Base-by-base conservation (phyloP, 176 grass and related monocot species). In the Aegilops umbellulata region DNA sequence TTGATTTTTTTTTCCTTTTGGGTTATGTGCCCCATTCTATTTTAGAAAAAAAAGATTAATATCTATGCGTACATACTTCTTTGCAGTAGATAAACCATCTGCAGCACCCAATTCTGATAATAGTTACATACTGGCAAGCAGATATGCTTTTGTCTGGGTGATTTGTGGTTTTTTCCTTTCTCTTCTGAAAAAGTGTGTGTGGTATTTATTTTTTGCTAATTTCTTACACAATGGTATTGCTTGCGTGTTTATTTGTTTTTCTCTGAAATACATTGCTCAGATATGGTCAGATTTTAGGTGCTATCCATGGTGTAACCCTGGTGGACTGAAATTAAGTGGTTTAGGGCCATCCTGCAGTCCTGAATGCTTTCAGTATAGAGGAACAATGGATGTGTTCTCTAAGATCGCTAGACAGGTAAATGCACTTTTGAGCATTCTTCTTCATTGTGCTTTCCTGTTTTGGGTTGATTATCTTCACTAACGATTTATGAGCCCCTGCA, bases 231-330 rank as follows among this genome's bases (percentile, higher is more conserved):
- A 81, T 41, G 66, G 32, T 82, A 82, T 81, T 31, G 22, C 35
- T 82, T 67, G 74, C 27, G 31, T 53, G 47, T 88, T 64, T 63
- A 89, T 89, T 83, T 87, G 26, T 36, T 87, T 74, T 82, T 80
- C 8, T 90, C 71, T 93, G 51, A 92, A 88, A 80, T 83, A 82
- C 57, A 46, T 90, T 93, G 44, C 77, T 87, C 91, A 98, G 95
- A 92, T 98, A 82, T 93, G 92, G 91, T 79, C 89, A 86, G 93
- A 93, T 93, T 84, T 95, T 90, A 91, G 91, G 86, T 95, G 93
- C 86, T 89, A 90, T 79, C 91, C 91, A 80, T 98, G 83, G 57
- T 95, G 91, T 81, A 94, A 77, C 82, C 84, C 86, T 83, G 82
- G 81, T 86, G 91, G 87, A 77, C 7, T 84, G 51, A 86, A 85